Evolutionary conservation across 2,329 filamentous ascomycete genomes (phyloP).

Genomic region (Ilyonectria robusta): DNA sequence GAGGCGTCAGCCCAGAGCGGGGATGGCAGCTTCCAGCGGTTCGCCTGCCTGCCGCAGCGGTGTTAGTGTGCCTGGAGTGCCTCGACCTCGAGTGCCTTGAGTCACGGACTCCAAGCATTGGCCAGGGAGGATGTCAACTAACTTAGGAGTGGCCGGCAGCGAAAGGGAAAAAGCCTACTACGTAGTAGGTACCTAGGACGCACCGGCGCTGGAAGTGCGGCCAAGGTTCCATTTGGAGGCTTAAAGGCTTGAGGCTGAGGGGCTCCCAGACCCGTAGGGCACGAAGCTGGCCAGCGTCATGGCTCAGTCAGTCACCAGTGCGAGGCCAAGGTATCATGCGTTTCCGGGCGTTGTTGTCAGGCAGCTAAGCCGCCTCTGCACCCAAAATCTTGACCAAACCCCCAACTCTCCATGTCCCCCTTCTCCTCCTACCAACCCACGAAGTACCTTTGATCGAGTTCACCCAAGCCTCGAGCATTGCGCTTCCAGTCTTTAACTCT

Average conservation of each 20-base stretch:
- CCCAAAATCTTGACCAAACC: neutral
- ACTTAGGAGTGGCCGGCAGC: too few species aligned
- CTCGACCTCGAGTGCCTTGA: neutral
- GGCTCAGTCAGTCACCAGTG: neutral
- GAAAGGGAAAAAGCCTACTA: neutral
- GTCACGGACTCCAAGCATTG: neutral
- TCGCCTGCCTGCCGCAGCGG: neutral
- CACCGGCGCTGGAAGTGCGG: neutral
- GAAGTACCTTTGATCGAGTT: neutral
- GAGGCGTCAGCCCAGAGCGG: constrained; percentile 5
- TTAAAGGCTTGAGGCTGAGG: neutral
- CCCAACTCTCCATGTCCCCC: neutral
- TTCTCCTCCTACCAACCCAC: neutral
- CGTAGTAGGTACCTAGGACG: neutral
- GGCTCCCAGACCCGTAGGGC: neutral
- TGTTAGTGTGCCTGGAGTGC: neutral
- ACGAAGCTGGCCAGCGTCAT: neutral
- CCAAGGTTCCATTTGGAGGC: neutral
- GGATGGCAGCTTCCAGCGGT: neutral
- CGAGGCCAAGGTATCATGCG: neutral
- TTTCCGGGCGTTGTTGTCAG: neutral
- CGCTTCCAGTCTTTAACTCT: neutral
- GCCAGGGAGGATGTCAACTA: neutral
- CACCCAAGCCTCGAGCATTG: neutral
- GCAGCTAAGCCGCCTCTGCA: neutral